phyloP scores from a whole-genome alignment of 1,284 basidiomycete species.

The Puccinia hordei region DNA sequence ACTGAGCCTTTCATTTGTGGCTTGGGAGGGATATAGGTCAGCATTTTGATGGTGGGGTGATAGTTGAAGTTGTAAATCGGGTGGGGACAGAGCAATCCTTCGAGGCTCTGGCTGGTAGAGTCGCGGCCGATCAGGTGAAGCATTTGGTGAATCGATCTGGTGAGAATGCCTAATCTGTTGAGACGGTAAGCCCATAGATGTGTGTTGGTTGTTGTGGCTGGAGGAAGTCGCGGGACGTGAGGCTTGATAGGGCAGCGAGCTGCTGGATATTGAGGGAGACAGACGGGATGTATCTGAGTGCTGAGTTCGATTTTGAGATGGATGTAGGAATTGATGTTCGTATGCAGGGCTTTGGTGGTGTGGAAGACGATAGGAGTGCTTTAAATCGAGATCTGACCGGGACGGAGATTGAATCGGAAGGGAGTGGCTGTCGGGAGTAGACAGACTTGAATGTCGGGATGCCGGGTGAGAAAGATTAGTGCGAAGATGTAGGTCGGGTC shows the following conservation, averaged over 20 bases:
- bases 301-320: conserved; percentile 15
- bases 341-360: conserved; percentile 22
- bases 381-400: conserved; percentile 12
- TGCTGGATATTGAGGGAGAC: conserved; percentile 1
- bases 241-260: background rate
- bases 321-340: conserved; percentile 13
- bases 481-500: conserved; percentile 7
- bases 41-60: conserved; percentile 25
- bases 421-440: conserved; percentile 2
- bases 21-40: conserved; percentile 14
- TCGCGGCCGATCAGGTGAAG: conserved; percentile 25
- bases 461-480: background rate
- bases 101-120: conserved; percentile 47
- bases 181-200: background rate
- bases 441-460: conserved; percentile 1
- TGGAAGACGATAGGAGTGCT: conserved; percentile 13
- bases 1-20: background rate
- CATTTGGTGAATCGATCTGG: background rate
- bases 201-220: background rate
- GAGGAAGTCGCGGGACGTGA: conserved; percentile 33
- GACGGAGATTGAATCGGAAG: background rate
- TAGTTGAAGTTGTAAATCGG: conserved; percentile 7
- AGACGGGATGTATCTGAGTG: conserved; percentile 1
- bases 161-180: conserved; percentile 13
- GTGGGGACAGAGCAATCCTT: conserved; percentile 12